phyloP scores from a whole-genome alignment of 1,139 yeast genomes.

The Hansenula lynferdii region DNA sequence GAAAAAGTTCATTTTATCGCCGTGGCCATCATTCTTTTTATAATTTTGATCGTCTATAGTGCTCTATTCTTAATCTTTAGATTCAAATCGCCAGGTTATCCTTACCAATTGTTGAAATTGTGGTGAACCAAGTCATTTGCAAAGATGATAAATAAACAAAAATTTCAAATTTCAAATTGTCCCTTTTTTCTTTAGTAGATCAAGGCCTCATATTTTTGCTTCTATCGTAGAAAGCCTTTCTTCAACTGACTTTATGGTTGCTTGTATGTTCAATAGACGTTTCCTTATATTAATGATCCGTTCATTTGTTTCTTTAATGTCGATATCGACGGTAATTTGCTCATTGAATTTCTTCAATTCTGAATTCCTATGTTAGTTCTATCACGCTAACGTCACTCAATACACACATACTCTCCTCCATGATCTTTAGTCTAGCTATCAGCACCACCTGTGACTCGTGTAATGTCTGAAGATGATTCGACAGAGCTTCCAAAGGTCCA shows the following conservation, averaged over 20 bases:
- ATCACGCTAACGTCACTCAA: neutral
- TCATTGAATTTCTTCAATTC: slow-evolving; percentile 14
- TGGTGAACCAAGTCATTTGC: too few relatives aligned
- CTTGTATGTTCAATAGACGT: slow-evolving; percentile 30
- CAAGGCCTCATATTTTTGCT: neutral
- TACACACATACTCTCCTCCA: slow-evolving; percentile 13
- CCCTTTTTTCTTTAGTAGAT: too few relatives aligned
- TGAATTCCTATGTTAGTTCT: neutral
- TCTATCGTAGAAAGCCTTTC: slow-evolving; percentile 10
- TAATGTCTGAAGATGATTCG: slow-evolving; percentile 46
- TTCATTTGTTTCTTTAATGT: slow-evolving; percentile 27
- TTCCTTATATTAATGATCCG: slow-evolving; percentile 32
- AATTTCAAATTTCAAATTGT: too few relatives aligned
- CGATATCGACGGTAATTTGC: slow-evolving; percentile 16
- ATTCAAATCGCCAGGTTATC: slow-evolving; percentile 58
- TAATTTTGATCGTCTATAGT: slow-evolving; percentile 49
- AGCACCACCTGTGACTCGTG: slow-evolving; percentile 54
- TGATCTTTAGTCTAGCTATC: slow-evolving; percentile 38
- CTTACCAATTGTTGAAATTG: slow-evolving; percentile 36
- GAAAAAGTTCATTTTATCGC: slow-evolving; percentile 40
- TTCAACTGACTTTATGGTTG: slow-evolving; percentile 34
- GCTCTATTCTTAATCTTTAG: slow-evolving; percentile 50
- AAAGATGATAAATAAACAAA: too few relatives aligned
- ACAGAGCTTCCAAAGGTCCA: slow-evolving; percentile 46
- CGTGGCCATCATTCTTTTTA: slow-evolving; percentile 33